Evolutionary conservation across 495 filamentous ascomycete genomes (phyloP).

Genomic region (Tricharina praecox): DNA sequence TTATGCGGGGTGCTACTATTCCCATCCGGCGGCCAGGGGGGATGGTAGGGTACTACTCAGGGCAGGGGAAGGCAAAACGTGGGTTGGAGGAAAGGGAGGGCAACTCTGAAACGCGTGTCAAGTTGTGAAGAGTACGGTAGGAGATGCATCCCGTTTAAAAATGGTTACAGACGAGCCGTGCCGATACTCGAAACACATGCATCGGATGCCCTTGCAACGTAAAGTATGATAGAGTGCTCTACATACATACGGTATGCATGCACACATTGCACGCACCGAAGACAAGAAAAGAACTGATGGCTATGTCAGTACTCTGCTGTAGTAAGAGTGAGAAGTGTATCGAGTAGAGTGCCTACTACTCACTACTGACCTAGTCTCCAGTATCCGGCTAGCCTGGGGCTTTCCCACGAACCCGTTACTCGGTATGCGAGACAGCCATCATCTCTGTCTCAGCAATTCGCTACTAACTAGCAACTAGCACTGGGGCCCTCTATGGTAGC

Average conservation of each 20-base stretch:
- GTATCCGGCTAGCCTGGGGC: background rate
- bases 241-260: no score
- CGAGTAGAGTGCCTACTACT: no score
- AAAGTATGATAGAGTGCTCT: no score
- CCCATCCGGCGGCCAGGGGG: no score
- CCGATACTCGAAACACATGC: background rate
- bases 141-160: constrained; percentile 3
- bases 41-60: no score
- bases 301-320: no score
- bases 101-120: constrained; percentile 1
- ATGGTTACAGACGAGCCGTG: no score
- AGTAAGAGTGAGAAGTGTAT: no score
- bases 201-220: constrained; percentile 3
- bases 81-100: background rate
- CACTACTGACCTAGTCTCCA: no score
- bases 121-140: background rate
- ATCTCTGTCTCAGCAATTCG: constrained; percentile 6
- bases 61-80: background rate
- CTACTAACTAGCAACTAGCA: no score
- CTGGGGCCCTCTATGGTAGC: background rate
- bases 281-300: constrained; percentile 4
- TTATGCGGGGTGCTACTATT: constrained; percentile 6
- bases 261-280: no score
- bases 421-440: constrained; percentile 1
- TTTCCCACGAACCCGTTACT: constrained; percentile 4